Conservation (phyloP, 306 rosid genomes). For the Rosa lucieae region DNA sequence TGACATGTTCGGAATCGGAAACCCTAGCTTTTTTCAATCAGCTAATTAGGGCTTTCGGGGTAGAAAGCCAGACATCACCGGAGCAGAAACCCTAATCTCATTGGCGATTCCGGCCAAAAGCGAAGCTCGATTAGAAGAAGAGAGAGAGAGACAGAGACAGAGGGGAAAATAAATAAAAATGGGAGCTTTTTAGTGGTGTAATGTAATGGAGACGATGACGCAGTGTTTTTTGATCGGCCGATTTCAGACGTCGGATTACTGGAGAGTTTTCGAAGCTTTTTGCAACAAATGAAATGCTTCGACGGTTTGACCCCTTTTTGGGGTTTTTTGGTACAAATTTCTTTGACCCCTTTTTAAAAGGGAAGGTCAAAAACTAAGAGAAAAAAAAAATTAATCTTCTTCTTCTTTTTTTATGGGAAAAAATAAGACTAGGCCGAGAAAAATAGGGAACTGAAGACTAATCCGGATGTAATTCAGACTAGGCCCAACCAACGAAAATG, state of each 20-base stretch:
- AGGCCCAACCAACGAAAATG: not conserved
- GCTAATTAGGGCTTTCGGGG: constrained; percentile 18
- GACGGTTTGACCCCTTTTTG: not conserved
- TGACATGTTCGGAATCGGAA: constrained; percentile 52
- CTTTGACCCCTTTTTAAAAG: not conserved
- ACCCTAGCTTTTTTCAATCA: constrained; percentile 47
- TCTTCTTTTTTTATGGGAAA: no score
- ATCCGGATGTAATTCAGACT: not conserved
- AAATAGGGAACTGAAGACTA: not conserved
- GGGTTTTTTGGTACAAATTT: not conserved
- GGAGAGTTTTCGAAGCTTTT: not conserved
- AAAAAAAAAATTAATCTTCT: not conserved
- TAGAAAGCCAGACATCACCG: constrained; percentile 25
- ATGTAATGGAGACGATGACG: not conserved
- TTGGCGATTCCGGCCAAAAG: constrained; percentile 1
- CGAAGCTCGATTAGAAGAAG: not conserved
- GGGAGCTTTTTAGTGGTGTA: not conserved
- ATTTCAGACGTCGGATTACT: constrained; percentile 1
- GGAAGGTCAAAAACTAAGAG: not conserved
- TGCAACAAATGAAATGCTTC: not conserved
- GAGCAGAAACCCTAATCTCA: constrained; percentile 33
- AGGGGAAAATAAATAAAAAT: not conserved
- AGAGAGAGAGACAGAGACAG: not conserved
- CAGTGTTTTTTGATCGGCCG: not conserved
- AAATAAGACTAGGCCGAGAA: not conserved